phyloP scores from a whole-genome alignment of 1,284 basidiomycete genomes.

The Cutaneotrichosporon daszewskae region DNA sequence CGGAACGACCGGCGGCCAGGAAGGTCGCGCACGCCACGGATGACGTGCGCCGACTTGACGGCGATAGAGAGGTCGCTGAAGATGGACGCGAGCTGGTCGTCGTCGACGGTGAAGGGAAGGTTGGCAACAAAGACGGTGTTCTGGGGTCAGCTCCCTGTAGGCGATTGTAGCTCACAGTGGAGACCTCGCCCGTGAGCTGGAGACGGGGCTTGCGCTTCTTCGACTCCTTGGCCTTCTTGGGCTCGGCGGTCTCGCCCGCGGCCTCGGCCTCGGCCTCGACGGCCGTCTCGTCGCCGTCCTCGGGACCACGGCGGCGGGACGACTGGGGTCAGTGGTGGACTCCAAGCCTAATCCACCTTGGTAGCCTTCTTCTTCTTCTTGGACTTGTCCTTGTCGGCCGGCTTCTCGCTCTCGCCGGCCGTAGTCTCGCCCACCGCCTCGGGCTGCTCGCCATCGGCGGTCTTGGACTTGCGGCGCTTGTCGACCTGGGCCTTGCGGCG shows the following conservation, averaged over 20 bases:
- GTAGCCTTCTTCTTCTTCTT: slow-evolving; percentile 37
- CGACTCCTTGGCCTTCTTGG: slow-evolving; percentile 28
- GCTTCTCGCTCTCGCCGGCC: slow-evolving; percentile 17
- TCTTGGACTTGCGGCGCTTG: slow-evolving; percentile 26
- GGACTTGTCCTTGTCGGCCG: slow-evolving; percentile 20
- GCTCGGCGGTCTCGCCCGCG: slow-evolving; percentile 8
- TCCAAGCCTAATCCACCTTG: slow-evolving; percentile 17
- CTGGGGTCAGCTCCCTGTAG: slow-evolving; percentile 46
- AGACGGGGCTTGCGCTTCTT: slow-evolving; percentile 38
- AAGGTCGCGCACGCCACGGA: slow-evolving; percentile 58
- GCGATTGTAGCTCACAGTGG: slow-evolving; percentile 35
- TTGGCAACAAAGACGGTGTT: slow-evolving; percentile 89
- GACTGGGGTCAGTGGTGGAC: not conserved
- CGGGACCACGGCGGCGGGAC: slow-evolving; percentile 40
- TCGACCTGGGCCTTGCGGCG: slow-evolving; percentile 28
- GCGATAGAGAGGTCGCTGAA: slow-evolving; percentile 76
- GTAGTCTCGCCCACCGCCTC: slow-evolving; percentile 45
- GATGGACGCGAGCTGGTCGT: slow-evolving; percentile 64
- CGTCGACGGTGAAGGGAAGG: slow-evolving; percentile 84
- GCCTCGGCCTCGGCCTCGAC: slow-evolving; percentile 22
- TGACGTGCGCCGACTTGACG: slow-evolving; percentile 77
- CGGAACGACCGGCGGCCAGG: slow-evolving; percentile 51
- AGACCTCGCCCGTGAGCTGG: slow-evolving; percentile 59
- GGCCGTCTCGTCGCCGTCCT: slow-evolving; percentile 32
- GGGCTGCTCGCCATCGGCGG: slow-evolving; percentile 21